phyloP scores from a whole-genome alignment of 345 rosid species.

The Draba incana region DNA sequence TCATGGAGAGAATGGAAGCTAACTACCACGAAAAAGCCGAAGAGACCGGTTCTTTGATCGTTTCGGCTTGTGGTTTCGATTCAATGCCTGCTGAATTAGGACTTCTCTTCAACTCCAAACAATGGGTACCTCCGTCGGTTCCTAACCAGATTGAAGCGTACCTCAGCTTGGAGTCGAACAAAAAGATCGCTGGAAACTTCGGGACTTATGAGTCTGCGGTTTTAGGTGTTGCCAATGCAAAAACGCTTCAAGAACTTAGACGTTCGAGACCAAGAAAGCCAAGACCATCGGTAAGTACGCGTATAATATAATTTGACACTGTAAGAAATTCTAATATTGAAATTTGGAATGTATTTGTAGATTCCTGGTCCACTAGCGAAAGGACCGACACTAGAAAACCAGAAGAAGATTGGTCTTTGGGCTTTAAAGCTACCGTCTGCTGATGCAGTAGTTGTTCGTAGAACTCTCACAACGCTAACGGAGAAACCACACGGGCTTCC shows the following conservation, averaged over 20 bases:
- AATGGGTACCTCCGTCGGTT: slow-evolving; percentile 69
- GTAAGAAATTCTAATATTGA: background rate
- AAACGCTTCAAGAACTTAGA: slow-evolving; percentile 64
- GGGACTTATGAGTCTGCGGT: slow-evolving; percentile 88
- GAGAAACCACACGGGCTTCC: slow-evolving; percentile 78
- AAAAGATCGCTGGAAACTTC: slow-evolving; percentile 70
- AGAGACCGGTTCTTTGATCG: slow-evolving; percentile 70
- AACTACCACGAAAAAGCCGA: slow-evolving; percentile 66
- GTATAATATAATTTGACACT: background rate
- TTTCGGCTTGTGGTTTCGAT: slow-evolving; percentile 95
- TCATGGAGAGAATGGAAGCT: slow-evolving; percentile 82
- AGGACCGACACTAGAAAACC: slow-evolving; percentile 65
- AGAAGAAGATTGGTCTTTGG: slow-evolving; percentile 75
- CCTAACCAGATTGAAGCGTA: slow-evolving; percentile 77
- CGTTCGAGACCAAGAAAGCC: slow-evolving; percentile 73
- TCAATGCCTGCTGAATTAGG: slow-evolving; percentile 91
- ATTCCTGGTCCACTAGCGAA: slow-evolving; percentile 78
- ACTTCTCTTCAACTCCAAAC: slow-evolving; percentile 71
- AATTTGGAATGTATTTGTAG: slow-evolving; percentile 47
- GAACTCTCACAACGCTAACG: slow-evolving; percentile 65
- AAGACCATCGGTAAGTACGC: slow-evolving; percentile 60
- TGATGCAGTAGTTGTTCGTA: slow-evolving; percentile 73
- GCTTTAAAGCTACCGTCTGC: slow-evolving; percentile 85
- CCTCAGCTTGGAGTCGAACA: slow-evolving; percentile 76
- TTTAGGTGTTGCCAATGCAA: slow-evolving; percentile 69